Conservation (phyloP, 768 basidiomycete genomes). For the Hemileccinum impolitum region DNA sequence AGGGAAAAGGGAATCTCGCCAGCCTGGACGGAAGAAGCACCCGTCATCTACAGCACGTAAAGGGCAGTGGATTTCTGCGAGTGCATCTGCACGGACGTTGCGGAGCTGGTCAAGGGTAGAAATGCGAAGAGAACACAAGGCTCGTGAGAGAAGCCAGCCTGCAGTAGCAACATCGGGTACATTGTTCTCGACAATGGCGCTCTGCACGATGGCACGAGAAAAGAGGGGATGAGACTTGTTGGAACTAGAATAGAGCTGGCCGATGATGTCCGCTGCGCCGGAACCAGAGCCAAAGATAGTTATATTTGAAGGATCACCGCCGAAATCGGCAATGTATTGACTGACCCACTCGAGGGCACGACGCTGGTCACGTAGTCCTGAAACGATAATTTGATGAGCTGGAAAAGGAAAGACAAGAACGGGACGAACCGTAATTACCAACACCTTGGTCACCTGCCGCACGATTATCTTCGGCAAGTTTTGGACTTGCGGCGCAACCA, state of each 20-base stretch:
- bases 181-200: slow-evolving; percentile 58
- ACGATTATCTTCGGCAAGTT: slow-evolving; percentile 65
- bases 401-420: slow-evolving; percentile 1
- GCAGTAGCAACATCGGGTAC: slow-evolving; percentile 57
- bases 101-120: slow-evolving; percentile 62
- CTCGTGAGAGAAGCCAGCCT: slow-evolving; percentile 64
- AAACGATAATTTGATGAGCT: not conserved
- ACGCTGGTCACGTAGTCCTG: slow-evolving; percentile 64
- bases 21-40: slow-evolving; percentile 60
- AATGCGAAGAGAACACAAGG: slow-evolving; percentile 54
- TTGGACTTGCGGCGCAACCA: slow-evolving; percentile 68
- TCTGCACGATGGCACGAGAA: slow-evolving; percentile 74
- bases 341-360: slow-evolving; percentile 63
- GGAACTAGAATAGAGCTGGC: slow-evolving; percentile 58
- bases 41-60: slow-evolving; percentile 66
- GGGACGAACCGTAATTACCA: slow-evolving; percentile 67
- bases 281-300: slow-evolving; percentile 42
- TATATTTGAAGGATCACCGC: slow-evolving; percentile 56
- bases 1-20: slow-evolving; percentile 47
- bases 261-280: slow-evolving; percentile 54
- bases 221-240: slow-evolving; percentile 64
- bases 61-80: slow-evolving; percentile 49
- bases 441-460: slow-evolving; percentile 63
- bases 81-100: slow-evolving; percentile 51
- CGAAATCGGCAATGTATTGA: slow-evolving; percentile 57